Base-by-base conservation (phyloP, 306 rosid genomes). In the Betula pendula region DNA sequence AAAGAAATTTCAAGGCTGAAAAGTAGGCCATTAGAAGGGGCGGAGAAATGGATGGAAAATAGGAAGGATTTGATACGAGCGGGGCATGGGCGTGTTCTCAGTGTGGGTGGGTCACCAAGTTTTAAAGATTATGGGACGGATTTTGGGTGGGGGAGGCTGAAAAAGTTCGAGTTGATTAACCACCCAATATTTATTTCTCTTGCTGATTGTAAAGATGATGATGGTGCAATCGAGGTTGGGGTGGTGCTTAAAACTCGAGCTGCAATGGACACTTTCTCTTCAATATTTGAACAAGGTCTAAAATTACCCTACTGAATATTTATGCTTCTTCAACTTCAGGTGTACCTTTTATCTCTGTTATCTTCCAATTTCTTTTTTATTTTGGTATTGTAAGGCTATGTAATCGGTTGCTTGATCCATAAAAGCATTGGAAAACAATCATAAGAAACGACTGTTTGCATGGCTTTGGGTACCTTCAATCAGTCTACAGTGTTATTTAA, bases 81-180 rank as follows among this genome's bases (percentile, higher is more conserved):
- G 2, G 75, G 70, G 0, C 13, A 45, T 6, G 58, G 40, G 5
- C 15, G 35, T 17, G 16, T 68, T n/a, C 3, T 53, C 0, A 5
- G 75, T 0, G 1, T 83, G 3, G 81, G 86, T 9, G 89, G 90
- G 5, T 87, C 89, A 25, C 86, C 86, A 5, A 89, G 47, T 44
- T 2, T 81, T 70, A 82, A 27, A 0, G 56, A 83, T 55, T 85
- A 83, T 27, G 58, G 79, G 53, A 81, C 82, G n/a, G 86, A 89
- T 83, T 89, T 89, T 74, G 93, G 93, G 40, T 85, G 83, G 86
- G 93, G 89, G 4, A 89, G 56, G 75, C 89, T 89, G 0, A 80
- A 52, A 59, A 87, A 79, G 84, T 59, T 2, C 88, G 85, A 8
- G 25, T 75, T 66, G 84, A 81, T 49, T 53, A 33, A 0, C 71